These are phyloP conservation scores for Ophiostoma novo-ulmi DNA, from an alignment of 2,329 filamentous ascomycete genomes.

Conservation along the genomic window DNA sequence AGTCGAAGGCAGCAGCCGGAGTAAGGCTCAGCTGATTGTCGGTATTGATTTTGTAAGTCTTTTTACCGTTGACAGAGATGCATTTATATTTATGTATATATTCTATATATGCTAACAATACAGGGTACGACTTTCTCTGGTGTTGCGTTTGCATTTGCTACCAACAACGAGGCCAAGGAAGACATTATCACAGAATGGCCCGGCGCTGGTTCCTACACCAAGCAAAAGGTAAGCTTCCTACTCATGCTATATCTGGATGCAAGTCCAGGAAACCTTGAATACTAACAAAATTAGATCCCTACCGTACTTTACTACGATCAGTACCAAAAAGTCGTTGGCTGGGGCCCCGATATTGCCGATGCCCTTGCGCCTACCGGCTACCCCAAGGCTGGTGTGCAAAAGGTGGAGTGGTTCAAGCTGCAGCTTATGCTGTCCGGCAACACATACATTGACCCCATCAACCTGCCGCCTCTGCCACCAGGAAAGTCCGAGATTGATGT, in stretches of 20 bases:
- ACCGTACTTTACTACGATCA: slow-evolving; percentile 99
- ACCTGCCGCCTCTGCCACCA: slow-evolving; percentile 90
- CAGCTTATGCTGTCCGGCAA: slow-evolving; percentile 98
- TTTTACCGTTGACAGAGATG: slow-evolving; percentile 20
- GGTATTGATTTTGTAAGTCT: slow-evolving; percentile 90
- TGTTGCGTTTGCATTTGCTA: slow-evolving; percentile 94
- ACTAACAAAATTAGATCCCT: slow-evolving; percentile 62
- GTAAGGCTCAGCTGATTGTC: slow-evolving; percentile 95
- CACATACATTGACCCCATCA: slow-evolving; percentile 98
- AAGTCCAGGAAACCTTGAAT: background rate
- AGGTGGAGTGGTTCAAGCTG: slow-evolving; percentile 99
- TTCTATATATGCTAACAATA: background rate
- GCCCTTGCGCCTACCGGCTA: slow-evolving; percentile 94
- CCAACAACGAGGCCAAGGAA: slow-evolving; percentile 95
- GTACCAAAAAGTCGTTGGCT: slow-evolving; percentile 99
- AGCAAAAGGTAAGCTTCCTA: slow-evolving; percentile 73
- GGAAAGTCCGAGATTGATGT: slow-evolving; percentile 99
- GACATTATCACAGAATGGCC: slow-evolving; percentile 99
- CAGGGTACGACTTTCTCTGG: slow-evolving; percentile 97
- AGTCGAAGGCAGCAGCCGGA: slow-evolving; percentile 80
- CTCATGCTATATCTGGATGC: no score
- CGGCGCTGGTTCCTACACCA: slow-evolving; percentile 92
- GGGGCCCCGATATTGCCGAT: slow-evolving; percentile 97
- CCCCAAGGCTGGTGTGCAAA: slow-evolving; percentile 94
- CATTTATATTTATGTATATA: no score